Conservation (phyloP, 305 asterid genomes). For the Solanum hybrid region DNA sequence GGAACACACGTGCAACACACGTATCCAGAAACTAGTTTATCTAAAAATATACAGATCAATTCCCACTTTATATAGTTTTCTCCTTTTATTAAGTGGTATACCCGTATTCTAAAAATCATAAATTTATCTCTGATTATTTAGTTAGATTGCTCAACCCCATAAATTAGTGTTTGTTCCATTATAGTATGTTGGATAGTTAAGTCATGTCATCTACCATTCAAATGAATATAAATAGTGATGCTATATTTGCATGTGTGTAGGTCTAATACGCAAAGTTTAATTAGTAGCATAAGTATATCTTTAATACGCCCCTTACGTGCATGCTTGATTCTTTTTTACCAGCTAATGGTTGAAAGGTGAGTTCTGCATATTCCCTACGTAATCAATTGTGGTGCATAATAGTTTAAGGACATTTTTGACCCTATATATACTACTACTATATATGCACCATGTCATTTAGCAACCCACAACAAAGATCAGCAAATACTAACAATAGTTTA, state of each 20-base stretch:
- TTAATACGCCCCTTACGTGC: background rate
- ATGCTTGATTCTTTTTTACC: background rate
- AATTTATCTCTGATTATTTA: too few relatives aligned
- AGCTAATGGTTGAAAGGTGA: background rate
- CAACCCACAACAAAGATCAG: background rate
- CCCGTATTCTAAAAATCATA: background rate
- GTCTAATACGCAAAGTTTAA: background rate
- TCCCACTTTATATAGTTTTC: background rate
- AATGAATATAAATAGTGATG: background rate
- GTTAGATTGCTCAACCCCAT: background rate
- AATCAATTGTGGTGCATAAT: background rate
- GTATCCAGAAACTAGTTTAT: too few relatives aligned
- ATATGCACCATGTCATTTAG: background rate
- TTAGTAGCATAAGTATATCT: background rate
- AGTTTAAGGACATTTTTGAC: background rate
- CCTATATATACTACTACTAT: background rate
- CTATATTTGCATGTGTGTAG: background rate
- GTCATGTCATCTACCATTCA: background rate
- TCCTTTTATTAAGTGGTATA: background rate
- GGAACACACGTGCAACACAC: too few relatives aligned
- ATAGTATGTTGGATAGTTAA: background rate
- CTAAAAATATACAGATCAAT: too few relatives aligned
- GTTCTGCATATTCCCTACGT: background rate
- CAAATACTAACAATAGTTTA: background rate
- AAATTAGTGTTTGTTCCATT: background rate